These are phyloP conservation scores for Penicillium verhagenii DNA, from an alignment of 495 filamentous ascomycete genomes.

Conservation along the genomic window DNA sequence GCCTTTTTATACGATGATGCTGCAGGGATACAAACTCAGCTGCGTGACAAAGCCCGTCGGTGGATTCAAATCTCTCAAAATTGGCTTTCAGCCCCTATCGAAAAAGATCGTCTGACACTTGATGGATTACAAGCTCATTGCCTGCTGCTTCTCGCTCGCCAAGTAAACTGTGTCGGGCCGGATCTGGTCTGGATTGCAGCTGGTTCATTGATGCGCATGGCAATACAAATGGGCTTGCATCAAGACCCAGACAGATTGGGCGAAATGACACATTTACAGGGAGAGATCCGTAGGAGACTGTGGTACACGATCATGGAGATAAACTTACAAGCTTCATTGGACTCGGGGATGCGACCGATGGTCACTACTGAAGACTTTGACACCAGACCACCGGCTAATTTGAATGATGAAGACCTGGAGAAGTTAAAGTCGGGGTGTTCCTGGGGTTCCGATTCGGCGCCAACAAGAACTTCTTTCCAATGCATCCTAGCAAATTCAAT, in stretches of 20 bases:
- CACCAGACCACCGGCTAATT: not conserved
- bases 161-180: conserved; percentile 44
- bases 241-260: conserved; percentile 51
- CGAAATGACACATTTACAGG: conserved; percentile 36
- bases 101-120: conserved; percentile 47
- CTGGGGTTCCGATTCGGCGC: too few species aligned
- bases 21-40: conserved; percentile 23
- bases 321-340: conserved; percentile 49
- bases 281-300: conserved; percentile 50
- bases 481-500: too few species aligned
- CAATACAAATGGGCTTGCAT: conserved; percentile 56
- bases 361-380: conserved; percentile 51
- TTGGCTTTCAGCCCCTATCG: conserved; percentile 51
- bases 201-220: conserved; percentile 50
- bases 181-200: conserved; percentile 53
- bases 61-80: conserved; percentile 51
- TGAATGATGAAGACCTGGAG: not conserved
- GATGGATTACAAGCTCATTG: conserved; percentile 50
- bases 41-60: too few species aligned
- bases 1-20: conserved; percentile 30
- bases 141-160: conserved; percentile 48
- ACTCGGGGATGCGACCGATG: conserved; percentile 51
- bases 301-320: conserved; percentile 62
- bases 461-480: too few species aligned
- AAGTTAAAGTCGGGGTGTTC: too few species aligned